Conservation (phyloP, 2,329 filamentous ascomycete genomes). For the Whalleya microplaca region DNA sequence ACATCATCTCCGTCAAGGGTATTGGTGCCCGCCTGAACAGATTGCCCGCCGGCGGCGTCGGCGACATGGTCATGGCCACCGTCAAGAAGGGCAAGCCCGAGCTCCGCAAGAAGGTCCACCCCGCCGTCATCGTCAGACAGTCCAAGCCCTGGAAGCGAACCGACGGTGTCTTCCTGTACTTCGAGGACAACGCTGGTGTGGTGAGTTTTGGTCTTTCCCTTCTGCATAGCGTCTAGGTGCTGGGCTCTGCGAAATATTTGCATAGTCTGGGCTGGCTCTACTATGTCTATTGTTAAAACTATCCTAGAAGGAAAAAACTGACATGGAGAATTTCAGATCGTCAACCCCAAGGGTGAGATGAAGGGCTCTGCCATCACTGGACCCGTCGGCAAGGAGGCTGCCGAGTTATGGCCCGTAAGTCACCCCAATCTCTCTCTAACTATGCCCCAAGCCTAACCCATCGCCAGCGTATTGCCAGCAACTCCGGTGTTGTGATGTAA, state of each 20-base stretch:
- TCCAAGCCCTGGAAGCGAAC: conserved; percentile 99
- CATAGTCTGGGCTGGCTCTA: not conserved
- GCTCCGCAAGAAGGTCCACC: conserved; percentile 99
- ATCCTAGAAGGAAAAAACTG: conserved; percentile 37
- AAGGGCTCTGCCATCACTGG: conserved; percentile 99
- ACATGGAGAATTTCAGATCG: conserved; percentile 66
- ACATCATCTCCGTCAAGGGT: conserved; percentile 99
- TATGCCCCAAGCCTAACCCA: conserved; percentile 37
- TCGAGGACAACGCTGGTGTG: conserved; percentile 99
- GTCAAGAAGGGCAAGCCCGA: conserved; percentile 99
- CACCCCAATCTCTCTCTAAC: not conserved
- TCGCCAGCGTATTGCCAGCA: conserved; percentile 92
- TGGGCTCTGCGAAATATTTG: not conserved
- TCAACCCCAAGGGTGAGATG: conserved; percentile 99
- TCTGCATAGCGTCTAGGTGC: not conserved
- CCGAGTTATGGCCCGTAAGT: conserved; percentile 97
- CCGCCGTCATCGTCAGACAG: conserved; percentile 97
- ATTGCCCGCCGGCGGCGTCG: conserved; percentile 94
- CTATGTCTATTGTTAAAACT: not conserved
- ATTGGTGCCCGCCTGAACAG: conserved; percentile 97
- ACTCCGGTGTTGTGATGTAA: conserved; percentile 99
- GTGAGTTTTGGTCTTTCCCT: conserved; percentile 58
- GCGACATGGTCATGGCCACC: conserved; percentile 99
- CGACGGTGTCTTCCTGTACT: conserved; percentile 99
- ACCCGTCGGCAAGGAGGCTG: conserved; percentile 99